Evolutionary conservation across 768 basidiomycete genomes (phyloP), one percentile per base, ranked within the genome.

Genomic region (Trametes villosa): DNA sequence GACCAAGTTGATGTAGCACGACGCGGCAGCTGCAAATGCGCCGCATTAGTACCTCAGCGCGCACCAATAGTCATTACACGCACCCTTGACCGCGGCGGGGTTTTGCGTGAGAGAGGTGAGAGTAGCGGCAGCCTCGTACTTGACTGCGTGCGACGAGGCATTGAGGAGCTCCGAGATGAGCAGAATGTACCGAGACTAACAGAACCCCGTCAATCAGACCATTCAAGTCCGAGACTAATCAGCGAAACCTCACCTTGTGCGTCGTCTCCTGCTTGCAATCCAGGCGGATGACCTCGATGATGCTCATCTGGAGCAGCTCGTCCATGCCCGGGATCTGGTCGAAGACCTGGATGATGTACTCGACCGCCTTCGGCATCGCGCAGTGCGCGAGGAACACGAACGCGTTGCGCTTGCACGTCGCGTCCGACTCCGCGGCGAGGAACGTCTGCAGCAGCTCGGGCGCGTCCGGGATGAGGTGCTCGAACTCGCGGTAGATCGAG

Each of bases 61-160:
- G 20, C 18, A 26, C 9, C 40, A n/a, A 44, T 6, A 9, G 0
- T 4, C 7, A 13, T 27, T 41, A 9, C 26, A 53, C 75, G 24
- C 34, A 93, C 94, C 94, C 82, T 98, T 98, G 62, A 98, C 86
- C 9, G 97, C 97, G 20, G 94, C 92, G 15, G 95, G 89, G 74
- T 96, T 96, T 75, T 96, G 94, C 0, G 96, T 98, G 33, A 98
- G 81, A 3, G 91, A 87, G 0, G 97, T 98, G 41, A 98, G 82
- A 3, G 94, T 96, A 4, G 91, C 94, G 2, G 97, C 96, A 22
- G 96, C 96, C 71, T 98, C 97, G 69, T 98, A 98, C 73, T 96
- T 97, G 60, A 98, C 96, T 5, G 94, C 92, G 72, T 95, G 91
- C 8, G 94, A 96, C 0, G 91, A 80, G 2, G 91, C 88, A 70